phyloP scores from a whole-genome alignment of 805 yeast species.

The Geotrichum ghanense region DNA sequence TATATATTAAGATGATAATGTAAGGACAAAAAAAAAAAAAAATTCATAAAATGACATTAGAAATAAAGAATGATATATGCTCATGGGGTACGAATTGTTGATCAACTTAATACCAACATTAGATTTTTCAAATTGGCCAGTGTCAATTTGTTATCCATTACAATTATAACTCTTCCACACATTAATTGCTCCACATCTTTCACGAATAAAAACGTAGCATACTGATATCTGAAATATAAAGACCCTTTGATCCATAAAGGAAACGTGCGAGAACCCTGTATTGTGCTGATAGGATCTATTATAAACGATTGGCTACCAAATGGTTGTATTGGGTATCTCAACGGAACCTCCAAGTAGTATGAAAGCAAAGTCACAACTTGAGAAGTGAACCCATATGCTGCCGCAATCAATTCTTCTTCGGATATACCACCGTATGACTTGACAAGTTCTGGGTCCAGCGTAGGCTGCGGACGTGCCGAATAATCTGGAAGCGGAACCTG shows the following conservation, averaged over 20 bases:
- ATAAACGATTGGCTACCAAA: conserved; percentile 39
- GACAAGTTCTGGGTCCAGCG: conserved; percentile 1
- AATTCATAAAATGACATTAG: not conserved
- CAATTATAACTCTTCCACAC: conserved; percentile 21
- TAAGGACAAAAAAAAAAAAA: too few relatives aligned
- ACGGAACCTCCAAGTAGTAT: conserved; percentile 31
- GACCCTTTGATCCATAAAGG: conserved; percentile 42
- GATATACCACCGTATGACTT: conserved; percentile 7
- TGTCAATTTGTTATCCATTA: conserved; percentile 26
- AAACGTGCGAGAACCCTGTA: conserved; percentile 30
- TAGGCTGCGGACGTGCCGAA: conserved; percentile 3
- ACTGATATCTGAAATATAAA: conserved; percentile 35
- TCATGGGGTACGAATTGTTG: conserved; percentile 5
- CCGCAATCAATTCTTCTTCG: conserved; percentile 32
- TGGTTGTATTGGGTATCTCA: conserved; percentile 39
- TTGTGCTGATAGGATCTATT: conserved; percentile 35
- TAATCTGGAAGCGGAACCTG: conserved; percentile 24
- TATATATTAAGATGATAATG: too few relatives aligned
- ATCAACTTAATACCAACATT: conserved; percentile 18
- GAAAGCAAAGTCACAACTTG: conserved; percentile 33
- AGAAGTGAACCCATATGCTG: conserved; percentile 38
- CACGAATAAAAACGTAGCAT: conserved; percentile 35
- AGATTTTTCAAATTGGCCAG: conserved; percentile 28
- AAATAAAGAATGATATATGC: not conserved
- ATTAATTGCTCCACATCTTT: conserved; percentile 38